phyloP scores from a whole-genome alignment of 148 eudicot genomes.

The Limonium bicolor region DNA sequence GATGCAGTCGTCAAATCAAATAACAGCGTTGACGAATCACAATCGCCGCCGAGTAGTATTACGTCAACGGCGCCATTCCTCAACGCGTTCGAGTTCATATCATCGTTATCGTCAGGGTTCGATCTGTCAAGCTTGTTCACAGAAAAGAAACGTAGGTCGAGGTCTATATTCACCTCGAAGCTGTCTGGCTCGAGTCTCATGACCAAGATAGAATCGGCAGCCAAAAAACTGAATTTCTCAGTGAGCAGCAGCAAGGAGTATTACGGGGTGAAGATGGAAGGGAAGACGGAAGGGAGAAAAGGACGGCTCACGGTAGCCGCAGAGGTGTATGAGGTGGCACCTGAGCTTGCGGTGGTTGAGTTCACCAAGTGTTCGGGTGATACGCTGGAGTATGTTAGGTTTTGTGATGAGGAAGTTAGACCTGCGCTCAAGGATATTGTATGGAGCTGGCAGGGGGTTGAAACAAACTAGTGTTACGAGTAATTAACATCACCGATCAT shows the following conservation, averaged over 20 bases:
- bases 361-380: slow-evolving; percentile 73
- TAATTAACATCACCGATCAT: too few species aligned
- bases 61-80: slow-evolving; percentile 33
- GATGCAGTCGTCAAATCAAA: not conserved
- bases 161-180: slow-evolving; percentile 54
- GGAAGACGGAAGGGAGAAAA: slow-evolving; percentile 46
- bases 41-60: too few species aligned
- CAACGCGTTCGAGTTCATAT: slow-evolving; percentile 80
- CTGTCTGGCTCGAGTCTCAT: slow-evolving; percentile 34
- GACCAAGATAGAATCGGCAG: slow-evolving; percentile 25
- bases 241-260: slow-evolving; percentile 27
- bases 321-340: slow-evolving; percentile 83
- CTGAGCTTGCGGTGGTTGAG: slow-evolving; percentile 74
- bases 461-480: too few species aligned
- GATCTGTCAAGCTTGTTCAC: slow-evolving; percentile 62
- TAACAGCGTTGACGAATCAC: too few species aligned
- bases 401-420: slow-evolving; percentile 65
- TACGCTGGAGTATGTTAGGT: slow-evolving; percentile 67
- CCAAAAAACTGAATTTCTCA: slow-evolving; percentile 31
- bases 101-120: slow-evolving; percentile 84
- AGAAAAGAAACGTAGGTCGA: slow-evolving; percentile 20
- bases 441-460: slow-evolving; percentile 98
- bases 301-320: slow-evolving; percentile 53
- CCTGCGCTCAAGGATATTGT: slow-evolving; percentile 73
- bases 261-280: slow-evolving; percentile 43